Percentiles rank a stretch among this genome's conserved stretches.
Conservation (phyloP, 2,329 filamentous ascomycete genomes). For the Hymenoscyphus fructigenus region DNA sequence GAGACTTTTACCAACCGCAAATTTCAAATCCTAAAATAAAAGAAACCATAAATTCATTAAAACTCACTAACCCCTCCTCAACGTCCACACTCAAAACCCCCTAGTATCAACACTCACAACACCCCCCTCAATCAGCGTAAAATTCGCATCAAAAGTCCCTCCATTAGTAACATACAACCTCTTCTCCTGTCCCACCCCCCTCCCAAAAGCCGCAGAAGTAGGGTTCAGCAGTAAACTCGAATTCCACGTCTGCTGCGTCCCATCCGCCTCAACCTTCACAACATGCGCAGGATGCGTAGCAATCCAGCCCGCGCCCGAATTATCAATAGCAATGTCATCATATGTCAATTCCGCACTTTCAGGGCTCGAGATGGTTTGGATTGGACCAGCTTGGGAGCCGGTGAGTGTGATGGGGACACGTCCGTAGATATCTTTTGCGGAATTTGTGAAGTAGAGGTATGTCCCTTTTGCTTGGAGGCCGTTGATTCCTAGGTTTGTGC, state of each 20-base stretch:
- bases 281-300: conserved; percentile 21
- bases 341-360: conserved; percentile 7
- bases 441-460: conserved; percentile 33
- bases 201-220: conserved; percentile 14
- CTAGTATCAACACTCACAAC: conserved; percentile 6
- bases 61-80: no score
- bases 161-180: conserved; percentile 25
- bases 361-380: conserved; percentile 14
- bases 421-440: conserved; percentile 18
- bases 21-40: no score
- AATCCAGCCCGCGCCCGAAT: conserved; percentile 16
- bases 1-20: no score
- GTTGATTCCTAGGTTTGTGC: conserved; percentile 30
- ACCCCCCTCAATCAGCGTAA: conserved; percentile 16
- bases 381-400: conserved; percentile 11
- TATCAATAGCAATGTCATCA: conserved; percentile 24
- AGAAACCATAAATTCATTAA: no score
- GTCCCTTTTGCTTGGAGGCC: conserved; percentile 23
- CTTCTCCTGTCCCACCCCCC: conserved; percentile 15
- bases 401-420: conserved; percentile 14
- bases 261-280: conserved; percentile 14
- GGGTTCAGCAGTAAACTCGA: conserved; percentile 19
- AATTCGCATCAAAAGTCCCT: conserved; percentile 14
- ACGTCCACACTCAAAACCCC: neutral
- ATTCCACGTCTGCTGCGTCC: conserved; percentile 15